phyloP scores from a whole-genome alignment of 495 filamentous ascomycete genomes.

The Mycothermus thermophilus region DNA sequence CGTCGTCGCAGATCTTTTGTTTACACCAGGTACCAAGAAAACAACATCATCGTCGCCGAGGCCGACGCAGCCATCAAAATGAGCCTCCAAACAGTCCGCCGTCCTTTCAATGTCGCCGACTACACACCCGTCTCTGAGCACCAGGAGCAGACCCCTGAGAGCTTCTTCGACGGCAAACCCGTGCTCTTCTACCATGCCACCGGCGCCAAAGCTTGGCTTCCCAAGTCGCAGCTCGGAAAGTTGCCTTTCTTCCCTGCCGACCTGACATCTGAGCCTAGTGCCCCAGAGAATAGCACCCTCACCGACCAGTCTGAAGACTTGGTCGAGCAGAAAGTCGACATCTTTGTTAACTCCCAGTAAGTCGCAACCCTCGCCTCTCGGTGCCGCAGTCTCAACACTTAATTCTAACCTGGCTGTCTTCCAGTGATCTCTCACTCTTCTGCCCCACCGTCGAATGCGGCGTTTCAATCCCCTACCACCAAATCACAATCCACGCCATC shows the following conservation, averaged over 20 bases:
- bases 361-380: conserved; percentile 9
- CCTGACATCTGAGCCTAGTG: conserved; percentile 14
- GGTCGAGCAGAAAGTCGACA: conserved; percentile 42
- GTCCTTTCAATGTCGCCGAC: conserved; percentile 27
- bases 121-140: conserved; percentile 68
- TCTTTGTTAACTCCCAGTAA: conserved; percentile 72
- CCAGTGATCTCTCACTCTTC: conserved; percentile 62
- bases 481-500: conserved; percentile 79
- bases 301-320: conserved; percentile 22
- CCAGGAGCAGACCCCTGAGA: conserved; percentile 69
- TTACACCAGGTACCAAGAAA: no score
- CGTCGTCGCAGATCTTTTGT: no score
- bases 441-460: conserved; percentile 45
- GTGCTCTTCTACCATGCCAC: conserved; percentile 64
- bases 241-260: conserved; percentile 39
- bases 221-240: conserved; percentile 26
- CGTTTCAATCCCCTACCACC: conserved; percentile 71
- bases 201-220: conserved; percentile 46
- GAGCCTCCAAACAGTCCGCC: conserved; percentile 27
- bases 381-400: conserved; percentile 1
- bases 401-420: neutral
- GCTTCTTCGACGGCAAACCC: conserved; percentile 66
- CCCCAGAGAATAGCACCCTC: conserved; percentile 19
- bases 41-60: no score
- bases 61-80: no score